These are phyloP conservation scores for Pseudogymnoascus sp. DNA, from an alignment of 2,329 filamentous ascomycete species.

Conservation along the genomic window DNA sequence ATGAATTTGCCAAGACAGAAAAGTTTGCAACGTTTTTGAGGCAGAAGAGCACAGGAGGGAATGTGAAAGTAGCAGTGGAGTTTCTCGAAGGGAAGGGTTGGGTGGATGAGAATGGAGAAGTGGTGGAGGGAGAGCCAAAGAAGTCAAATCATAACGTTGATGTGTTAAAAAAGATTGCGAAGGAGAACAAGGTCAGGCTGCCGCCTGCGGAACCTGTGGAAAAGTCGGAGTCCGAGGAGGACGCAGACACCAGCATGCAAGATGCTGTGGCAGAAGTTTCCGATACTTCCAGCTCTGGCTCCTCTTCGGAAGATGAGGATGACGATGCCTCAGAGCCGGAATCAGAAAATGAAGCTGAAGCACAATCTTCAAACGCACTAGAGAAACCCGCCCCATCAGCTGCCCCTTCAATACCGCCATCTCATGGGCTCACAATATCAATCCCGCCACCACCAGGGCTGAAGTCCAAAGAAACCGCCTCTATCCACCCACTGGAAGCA, in stretches of 20 bases:
- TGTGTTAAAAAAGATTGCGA: conserved; percentile 7
- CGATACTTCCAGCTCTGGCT: conserved; percentile 21
- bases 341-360: conserved; percentile 12
- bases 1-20: conserved; percentile 82
- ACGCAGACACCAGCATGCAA: background rate
- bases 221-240: conserved; percentile 7
- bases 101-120: conserved; percentile 70
- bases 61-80: conserved; percentile 42
- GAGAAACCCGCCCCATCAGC: conserved; percentile 38
- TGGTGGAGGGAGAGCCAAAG: conserved; percentile 52
- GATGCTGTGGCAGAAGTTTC: conserved; percentile 13
- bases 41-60: conserved; percentile 34
- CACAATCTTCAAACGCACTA: conserved; percentile 18
- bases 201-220: background rate
- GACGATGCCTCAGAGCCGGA: conserved; percentile 9
- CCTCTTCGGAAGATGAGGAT: conserved; percentile 23
- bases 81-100: conserved; percentile 84
- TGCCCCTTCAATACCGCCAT: conserved; percentile 47
- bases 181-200: conserved; percentile 2
- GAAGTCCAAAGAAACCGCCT: conserved; percentile 26
- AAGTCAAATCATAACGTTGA: conserved; percentile 21
- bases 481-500: conserved; percentile 81
- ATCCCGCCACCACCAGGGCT: conserved; percentile 42
- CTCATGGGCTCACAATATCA: conserved; percentile 30
- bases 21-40: conserved; percentile 80